These are phyloP conservation scores for Collybia sordida DNA, from an alignment of 768 basidiomycete genomes.

Conservation along the genomic window DNA sequence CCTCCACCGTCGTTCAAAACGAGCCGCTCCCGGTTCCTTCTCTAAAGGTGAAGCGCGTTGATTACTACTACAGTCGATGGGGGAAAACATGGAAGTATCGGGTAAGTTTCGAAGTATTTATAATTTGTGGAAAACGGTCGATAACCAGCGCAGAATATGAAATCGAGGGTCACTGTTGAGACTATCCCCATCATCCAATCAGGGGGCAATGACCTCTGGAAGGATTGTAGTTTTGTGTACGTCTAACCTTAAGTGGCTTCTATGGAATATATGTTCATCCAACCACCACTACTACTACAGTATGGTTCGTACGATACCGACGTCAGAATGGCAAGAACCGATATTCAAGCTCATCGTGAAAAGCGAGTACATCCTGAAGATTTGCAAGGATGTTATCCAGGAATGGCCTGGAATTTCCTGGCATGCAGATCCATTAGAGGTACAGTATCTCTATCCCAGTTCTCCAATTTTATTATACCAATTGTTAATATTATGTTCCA, in stretches of 20 bases:
- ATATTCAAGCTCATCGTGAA: slow-evolving; percentile 57
- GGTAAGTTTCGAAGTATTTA: slow-evolving; percentile 22
- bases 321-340: slow-evolving; percentile 35
- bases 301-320: slow-evolving; percentile 51
- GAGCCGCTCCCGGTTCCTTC: slow-evolving; percentile 41
- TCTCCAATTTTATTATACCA: not conserved
- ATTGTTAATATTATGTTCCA: not conserved
- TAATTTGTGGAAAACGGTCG: not conserved
- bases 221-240: slow-evolving; percentile 55
- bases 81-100: slow-evolving; percentile 57
- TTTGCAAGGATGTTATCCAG: slow-evolving; percentile 57
- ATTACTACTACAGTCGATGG: slow-evolving; percentile 60
- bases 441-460: slow-evolving; percentile 17
- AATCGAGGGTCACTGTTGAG: slow-evolving; percentile 52
- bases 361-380: slow-evolving; percentile 55
- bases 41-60: slow-evolving; percentile 60
- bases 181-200: slow-evolving; percentile 36
- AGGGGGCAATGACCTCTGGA: slow-evolving; percentile 53
- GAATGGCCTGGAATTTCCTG: slow-evolving; percentile 62
- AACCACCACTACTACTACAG: slow-evolving; percentile 26
- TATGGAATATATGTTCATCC: not conserved
- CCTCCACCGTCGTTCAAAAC: slow-evolving; percentile 31
- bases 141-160: slow-evolving; percentile 43
- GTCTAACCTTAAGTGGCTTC: slow-evolving; percentile 8
- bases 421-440: slow-evolving; percentile 58